Conservation (phyloP, 225 moss, liverwort and hornwort species). For the Thuidium tamariscinum region DNA sequence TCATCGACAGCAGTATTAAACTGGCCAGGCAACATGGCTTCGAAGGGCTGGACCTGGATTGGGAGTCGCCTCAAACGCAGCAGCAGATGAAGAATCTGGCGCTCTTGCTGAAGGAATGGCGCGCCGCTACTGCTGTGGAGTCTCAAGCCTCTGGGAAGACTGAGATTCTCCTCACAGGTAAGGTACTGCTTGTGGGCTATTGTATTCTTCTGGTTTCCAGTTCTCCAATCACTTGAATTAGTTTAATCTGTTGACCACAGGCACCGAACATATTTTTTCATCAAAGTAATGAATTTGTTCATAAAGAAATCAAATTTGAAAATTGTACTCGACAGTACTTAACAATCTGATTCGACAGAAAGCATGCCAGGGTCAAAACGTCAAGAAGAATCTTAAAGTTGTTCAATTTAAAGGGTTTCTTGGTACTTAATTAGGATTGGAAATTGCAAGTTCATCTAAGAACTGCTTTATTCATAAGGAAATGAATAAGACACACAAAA, state of each 20-base stretch:
- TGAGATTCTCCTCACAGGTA: slow-evolving; percentile 74
- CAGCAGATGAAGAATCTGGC: slow-evolving; percentile 41
- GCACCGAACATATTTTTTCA: not conserved
- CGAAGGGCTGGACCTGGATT: slow-evolving; percentile 78
- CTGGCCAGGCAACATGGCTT: slow-evolving; percentile 37
- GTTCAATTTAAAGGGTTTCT: not conserved
- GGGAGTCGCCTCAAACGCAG: slow-evolving; percentile 49
- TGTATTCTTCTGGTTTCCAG: not conserved
- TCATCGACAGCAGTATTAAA: slow-evolving; percentile 48
- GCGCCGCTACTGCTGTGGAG: slow-evolving; percentile 30
- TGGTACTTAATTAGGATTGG: not conserved
- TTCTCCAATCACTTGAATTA: not conserved
- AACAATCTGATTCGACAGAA: not conserved
- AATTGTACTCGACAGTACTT: too few relatives aligned
- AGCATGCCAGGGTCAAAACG: not conserved
- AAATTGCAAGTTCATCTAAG: not conserved
- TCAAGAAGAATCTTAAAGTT: not conserved
- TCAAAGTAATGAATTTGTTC: not conserved
- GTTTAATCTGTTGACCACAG: not conserved
- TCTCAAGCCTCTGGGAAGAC: not conserved
- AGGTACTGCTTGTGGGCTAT: slow-evolving; percentile 6
- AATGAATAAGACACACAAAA: too few relatives aligned
- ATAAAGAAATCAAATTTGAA: not conserved
- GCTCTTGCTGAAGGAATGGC: slow-evolving; percentile 39
- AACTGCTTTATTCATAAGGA: not conserved